Base-by-base conservation (phyloP, 2,329 filamentous ascomycete genomes). In the Penicillium griseofulvum region DNA sequence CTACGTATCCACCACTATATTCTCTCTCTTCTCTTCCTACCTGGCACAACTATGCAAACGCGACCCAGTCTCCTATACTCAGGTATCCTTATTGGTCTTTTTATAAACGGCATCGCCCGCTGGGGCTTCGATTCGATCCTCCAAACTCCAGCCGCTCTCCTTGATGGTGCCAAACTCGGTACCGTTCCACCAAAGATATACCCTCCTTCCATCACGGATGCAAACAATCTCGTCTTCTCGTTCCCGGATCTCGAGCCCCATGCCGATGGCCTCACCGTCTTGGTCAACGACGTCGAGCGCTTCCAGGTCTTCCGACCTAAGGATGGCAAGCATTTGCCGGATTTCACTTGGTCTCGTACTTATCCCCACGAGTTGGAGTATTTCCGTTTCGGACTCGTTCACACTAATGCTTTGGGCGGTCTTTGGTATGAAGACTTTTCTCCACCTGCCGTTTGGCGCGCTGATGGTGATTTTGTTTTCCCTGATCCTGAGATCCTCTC, bases 1-100 rank as follows among this genome's bases (percentile, higher is more conserved):
- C 74, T 86, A 19, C 79, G 83, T n/a, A 84, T 86, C 55, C 83
- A 86, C 61, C 83, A 86, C 63, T 86, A 86, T 64, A 84, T 86
- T 62, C 76, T 86, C 4, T 81, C 79, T 1, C 74, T 86, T 0
- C 71, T 86, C 3, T 75, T 86, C 3, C 72, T 86, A 0, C 81
- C 83, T 0, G 84, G 84, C 0, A 85, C 83, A 2, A 75, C 77
- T 0, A 76, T 86, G 61, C 83, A 85, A 60, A 86, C 81, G 17
- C 75, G 84, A 1, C 83, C 82, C 0, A 80, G 77, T 46, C 73
- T 86, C 4, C 63, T 86, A 6, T 86, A 84, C 65, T 83, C 86
- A 63, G 83, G 83, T n/a, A 73, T 86, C 6, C 74, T 86, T 0
- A 69, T 85, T 11, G 84, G 83, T 0, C 71, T 86, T 0, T 86